phyloP scores from a whole-genome alignment of 1,284 basidiomycete species.

The Moniliella sp. region DNA sequence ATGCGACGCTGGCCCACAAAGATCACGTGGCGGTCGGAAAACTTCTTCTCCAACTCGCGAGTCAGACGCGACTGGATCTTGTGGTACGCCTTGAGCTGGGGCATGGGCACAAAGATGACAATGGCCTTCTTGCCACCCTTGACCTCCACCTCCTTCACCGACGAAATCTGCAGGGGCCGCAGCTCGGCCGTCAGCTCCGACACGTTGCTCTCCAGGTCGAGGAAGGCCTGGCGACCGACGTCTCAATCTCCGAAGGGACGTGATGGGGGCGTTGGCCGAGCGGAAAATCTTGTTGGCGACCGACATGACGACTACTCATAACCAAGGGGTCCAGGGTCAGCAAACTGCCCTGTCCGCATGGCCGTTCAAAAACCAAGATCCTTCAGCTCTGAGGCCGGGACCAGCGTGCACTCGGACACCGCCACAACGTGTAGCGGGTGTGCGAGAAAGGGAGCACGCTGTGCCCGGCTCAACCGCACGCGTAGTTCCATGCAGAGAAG shows the following conservation, averaged over 20 bases:
- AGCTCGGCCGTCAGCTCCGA: constrained; percentile 91
- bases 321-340: too few species aligned
- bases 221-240: constrained; percentile 78
- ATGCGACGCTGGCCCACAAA: constrained; percentile 97
- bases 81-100: constrained; percentile 94
- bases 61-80: constrained; percentile 91
- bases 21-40: constrained; percentile 92
- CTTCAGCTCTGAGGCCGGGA: too few species aligned
- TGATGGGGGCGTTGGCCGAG: constrained; percentile 72
- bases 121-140: constrained; percentile 93
- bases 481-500: too few species aligned
- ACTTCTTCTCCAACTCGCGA: constrained; percentile 98
- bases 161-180: constrained; percentile 81
- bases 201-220: constrained; percentile 94
- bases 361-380: too few species aligned
- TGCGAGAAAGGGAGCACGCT: too few species aligned
- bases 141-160: constrained; percentile 94
- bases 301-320: too few species aligned
- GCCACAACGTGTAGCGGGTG: too few species aligned
- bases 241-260: constrained; percentile 76
- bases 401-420: too few species aligned
- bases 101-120: constrained; percentile 90
- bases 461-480: too few species aligned
- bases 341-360: too few species aligned
- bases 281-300: constrained; percentile 59